Evolutionary conservation across 2,329 filamentous ascomycete species (phyloP), one percentile per base, ranked within the genome.

Genomic region (Diaporthe batatas): DNA sequence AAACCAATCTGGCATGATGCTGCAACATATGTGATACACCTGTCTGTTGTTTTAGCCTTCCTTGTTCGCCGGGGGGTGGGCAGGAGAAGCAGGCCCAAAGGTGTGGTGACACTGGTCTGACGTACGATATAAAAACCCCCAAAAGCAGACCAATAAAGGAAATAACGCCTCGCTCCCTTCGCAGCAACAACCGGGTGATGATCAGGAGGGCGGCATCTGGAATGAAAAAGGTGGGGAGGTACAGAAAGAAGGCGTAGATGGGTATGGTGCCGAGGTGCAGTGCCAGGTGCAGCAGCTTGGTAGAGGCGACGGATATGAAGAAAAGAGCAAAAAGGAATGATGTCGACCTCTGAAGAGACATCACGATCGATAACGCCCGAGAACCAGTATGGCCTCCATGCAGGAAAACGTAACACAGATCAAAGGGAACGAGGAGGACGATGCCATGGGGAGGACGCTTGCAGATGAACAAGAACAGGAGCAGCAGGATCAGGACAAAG

Each of bases 261-360:
- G 67, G 67, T 58, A 70, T 58, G 39, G 67, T 57, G 67, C 42
- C 49, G 23, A 55, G 54, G 67, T 70, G 54, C 29, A 70, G 16
- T 18, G 54, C 39, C 18, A 70, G 53, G 42, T 58, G 67, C 25
- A 70, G 51, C 23, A 70, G 34, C 51, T 70, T 70, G 11, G 67
- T 57, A 14, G 67, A 25, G 21, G 42, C 11, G 29, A 70, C 42
- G 11, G 67, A 55, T 34, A 70, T 57, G 36, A 70, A 49, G n/a
- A 70, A 70, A 18, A 70, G 34, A 47, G 67, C 53, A 47, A 55
- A 70, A 29, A 58, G 36, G 32, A 47, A 70, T 7, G 53, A 70
- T 69, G 62, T 51, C 54, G 25, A 68, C 47, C 51, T 65, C 62
- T 65, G 62, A 51, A 65, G 44, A 65, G 62, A 65, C 62, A 65